These are phyloP conservation scores for Cercospora sp. DNA, from an alignment of 2,329 filamentous ascomycete species.

Conservation along the genomic window DNA sequence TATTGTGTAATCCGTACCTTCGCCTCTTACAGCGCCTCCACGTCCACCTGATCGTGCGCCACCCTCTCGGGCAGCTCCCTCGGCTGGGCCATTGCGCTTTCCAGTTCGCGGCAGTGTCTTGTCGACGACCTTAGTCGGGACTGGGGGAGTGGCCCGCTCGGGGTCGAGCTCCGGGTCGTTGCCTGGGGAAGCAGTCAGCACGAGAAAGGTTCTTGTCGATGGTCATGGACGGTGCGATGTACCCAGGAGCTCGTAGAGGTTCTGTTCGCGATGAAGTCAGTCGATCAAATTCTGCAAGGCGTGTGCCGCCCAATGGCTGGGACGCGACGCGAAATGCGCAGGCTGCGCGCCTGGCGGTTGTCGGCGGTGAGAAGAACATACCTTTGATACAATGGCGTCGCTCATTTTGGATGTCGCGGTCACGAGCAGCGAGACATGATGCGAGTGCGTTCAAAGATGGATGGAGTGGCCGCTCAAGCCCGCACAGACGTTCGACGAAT, in stretches of 20 bases:
- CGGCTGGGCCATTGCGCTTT: slow-evolving; percentile 84
- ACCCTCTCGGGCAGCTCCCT: slow-evolving; percentile 56
- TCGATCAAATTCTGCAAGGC: slow-evolving; percentile 24
- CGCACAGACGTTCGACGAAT: background rate
- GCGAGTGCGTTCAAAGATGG: slow-evolving; percentile 2
- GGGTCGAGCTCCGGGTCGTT: slow-evolving; percentile 70
- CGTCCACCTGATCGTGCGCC: slow-evolving; percentile 47
- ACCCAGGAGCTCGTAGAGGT: slow-evolving; percentile 98
- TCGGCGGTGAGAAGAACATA: background rate
- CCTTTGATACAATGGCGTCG: slow-evolving; percentile 17
- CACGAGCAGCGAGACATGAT: slow-evolving; percentile 16
- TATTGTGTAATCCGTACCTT: slow-evolving; percentile 59
- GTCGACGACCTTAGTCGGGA: slow-evolving; percentile 82
- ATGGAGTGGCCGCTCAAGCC: background rate
- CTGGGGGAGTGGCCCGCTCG: slow-evolving; percentile 70
- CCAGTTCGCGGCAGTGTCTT: slow-evolving; percentile 73
- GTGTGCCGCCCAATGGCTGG: slow-evolving; percentile 6
- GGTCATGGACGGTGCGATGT: slow-evolving; percentile 41
- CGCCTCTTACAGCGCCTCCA: slow-evolving; percentile 66
- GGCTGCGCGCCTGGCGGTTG: background rate
- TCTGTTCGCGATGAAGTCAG: slow-evolving; percentile 56
- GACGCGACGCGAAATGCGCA: background rate
- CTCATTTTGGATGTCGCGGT: slow-evolving; percentile 16
- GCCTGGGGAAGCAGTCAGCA: slow-evolving; percentile 45
- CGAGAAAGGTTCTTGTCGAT: slow-evolving; percentile 3